Base-by-base conservation (phyloP, 176 grass and related monocot species). In the Triticum dicoccoides region DNA sequence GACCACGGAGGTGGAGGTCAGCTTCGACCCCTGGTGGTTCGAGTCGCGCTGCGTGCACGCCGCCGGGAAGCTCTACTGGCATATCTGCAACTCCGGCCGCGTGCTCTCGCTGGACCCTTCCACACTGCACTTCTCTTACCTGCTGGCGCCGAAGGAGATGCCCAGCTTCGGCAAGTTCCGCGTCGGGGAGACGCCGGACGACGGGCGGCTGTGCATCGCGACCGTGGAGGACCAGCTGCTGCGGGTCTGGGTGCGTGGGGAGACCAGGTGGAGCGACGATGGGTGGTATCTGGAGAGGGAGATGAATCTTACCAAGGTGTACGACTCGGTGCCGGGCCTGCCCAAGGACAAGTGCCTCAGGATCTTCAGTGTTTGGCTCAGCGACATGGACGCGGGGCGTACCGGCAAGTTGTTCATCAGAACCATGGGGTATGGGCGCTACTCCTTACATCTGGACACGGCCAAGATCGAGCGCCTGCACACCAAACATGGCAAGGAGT, bases 211-310 rank as follows among this genome's bases (percentile, higher is more conserved):
- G 9, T 82, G 45, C 64, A 23, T 21, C 44, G 51, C 34, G n/a
- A 71, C 65, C 27, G 11, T 45, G 70, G 70, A 73, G 70, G 39
- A 73, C 21, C 37, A 73, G 20, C 35, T 24, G 61, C 18, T 84
- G 83, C 52, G 20, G 29, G 14, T 51, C 0, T 76, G 59, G 3
- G 72, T 84, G 71, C 38, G 11, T n/a, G 39, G 59, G 72, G 59
- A 39, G 20, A 13, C 5, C 35, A 7, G 69, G 56, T 17, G 0
- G 52, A 62, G 72, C 72, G 25, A 47, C 23, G 18, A 66, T 18
- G 71, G 83, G 41, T 84, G 83, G 83, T 25, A 76, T 73, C 11
- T 76, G 39, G 72, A 84, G 82, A 84, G 38, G 38, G 25, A 59
- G 37, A 73, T 73, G 37, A 32, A 27, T 29, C 56, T 84, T 1